Conservation (phyloP, 2,329 filamentous ascomycete genomes). For the Talaromyces sp. region DNA sequence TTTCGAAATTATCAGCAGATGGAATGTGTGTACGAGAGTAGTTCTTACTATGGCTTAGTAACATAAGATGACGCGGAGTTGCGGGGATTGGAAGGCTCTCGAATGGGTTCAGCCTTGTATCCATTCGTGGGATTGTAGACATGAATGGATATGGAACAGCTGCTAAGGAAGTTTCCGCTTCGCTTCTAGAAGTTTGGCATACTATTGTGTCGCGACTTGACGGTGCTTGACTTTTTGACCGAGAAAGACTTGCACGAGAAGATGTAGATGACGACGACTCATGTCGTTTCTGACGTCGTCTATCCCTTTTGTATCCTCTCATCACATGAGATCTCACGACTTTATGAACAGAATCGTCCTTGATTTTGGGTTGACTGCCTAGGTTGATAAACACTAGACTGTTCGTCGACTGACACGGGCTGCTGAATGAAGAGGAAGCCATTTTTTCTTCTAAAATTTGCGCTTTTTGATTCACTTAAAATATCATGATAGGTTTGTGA, state of each 20-base stretch:
- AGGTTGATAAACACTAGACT: neutral
- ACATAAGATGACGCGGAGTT: neutral
- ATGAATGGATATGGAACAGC: too few relatives aligned
- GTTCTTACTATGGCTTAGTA: neutral
- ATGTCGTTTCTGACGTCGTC: neutral
- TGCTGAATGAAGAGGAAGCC: neutral
- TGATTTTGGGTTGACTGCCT: neutral
- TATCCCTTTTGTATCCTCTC: neutral
- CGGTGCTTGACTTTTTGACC: too few relatives aligned
- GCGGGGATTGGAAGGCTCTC: neutral
- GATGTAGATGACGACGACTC: too few relatives aligned
- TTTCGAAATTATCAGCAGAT: too few relatives aligned
- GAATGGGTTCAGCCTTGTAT: neutral
- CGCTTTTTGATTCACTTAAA: too few relatives aligned
- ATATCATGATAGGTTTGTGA: too few relatives aligned
- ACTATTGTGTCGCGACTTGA: neutral
- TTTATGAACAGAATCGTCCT: neutral
- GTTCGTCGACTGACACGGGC: neutral
- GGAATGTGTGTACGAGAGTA: neutral
- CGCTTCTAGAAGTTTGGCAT: neutral
- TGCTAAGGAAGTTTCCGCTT: neutral
- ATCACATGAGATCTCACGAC: neutral
- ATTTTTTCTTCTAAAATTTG: neutral
- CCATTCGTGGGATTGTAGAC: neutral
- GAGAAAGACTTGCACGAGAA: too few relatives aligned